Conservation (phyloP, 352 stramenopile genomes). For the Globisporangium viniferum region DNA sequence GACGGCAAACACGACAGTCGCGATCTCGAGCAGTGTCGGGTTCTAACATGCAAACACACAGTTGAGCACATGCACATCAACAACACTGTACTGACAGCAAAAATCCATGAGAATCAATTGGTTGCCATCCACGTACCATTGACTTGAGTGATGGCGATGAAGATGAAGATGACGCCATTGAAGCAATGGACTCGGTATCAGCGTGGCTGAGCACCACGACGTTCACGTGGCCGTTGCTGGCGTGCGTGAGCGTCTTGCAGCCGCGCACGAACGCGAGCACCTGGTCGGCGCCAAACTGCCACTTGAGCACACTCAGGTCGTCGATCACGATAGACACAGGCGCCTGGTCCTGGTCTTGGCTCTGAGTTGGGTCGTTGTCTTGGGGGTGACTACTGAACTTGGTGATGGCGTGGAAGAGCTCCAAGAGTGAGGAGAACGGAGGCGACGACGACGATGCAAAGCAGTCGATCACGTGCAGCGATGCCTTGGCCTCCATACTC, state of each 20-base stretch:
- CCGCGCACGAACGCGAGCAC: slow-evolving; percentile 59
- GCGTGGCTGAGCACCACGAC: slow-evolving; percentile 57
- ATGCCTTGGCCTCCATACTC: slow-evolving; percentile 27
- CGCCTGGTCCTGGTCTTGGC: too few relatives aligned
- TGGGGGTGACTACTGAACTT: slow-evolving; percentile 6
- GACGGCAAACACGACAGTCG: slow-evolving; percentile 47
- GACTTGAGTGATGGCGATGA: slow-evolving; percentile 5
- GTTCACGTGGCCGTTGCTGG: slow-evolving; percentile 44
- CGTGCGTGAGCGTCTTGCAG: slow-evolving; percentile 55
- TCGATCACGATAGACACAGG: slow-evolving; percentile 59
- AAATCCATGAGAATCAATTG: background rate
- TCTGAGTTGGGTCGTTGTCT: slow-evolving; percentile 4
- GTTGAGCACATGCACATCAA: background rate
- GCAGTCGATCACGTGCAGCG: slow-evolving; percentile 41
- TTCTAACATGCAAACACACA: slow-evolving; percentile 26
- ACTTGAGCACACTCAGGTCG: slow-evolving; percentile 60
- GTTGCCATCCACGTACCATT: background rate
- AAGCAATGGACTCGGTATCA: slow-evolving; percentile 31
- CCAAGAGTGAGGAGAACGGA: slow-evolving; percentile 1
- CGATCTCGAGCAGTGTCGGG: slow-evolving; percentile 46
- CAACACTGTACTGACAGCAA: slow-evolving; percentile 1
- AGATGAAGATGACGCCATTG: background rate
- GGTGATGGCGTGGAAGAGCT: slow-evolving; percentile 39
- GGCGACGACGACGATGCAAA: slow-evolving; percentile 12
- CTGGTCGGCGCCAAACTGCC: slow-evolving; percentile 37